These are phyloP conservation scores for Trametes sanguinea DNA, from an alignment of 768 basidiomycete species.

Conservation along the genomic window DNA sequence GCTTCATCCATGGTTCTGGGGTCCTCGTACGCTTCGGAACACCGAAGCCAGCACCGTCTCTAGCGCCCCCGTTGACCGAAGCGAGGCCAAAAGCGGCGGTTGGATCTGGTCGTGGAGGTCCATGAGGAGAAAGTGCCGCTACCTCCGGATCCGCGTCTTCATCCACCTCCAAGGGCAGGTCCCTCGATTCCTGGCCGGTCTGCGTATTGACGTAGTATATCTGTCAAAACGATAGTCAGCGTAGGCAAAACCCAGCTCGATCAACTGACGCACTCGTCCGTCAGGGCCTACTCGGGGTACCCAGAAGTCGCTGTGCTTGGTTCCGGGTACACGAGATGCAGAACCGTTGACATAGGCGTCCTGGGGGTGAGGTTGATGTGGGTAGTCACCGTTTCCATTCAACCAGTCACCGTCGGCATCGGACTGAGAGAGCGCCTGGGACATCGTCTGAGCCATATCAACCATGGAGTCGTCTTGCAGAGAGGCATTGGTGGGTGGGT, in stretches of 20 bases:
- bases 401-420: constrained; percentile 59
- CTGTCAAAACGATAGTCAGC: constrained; percentile 41
- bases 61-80: constrained; percentile 27
- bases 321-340: constrained; percentile 29
- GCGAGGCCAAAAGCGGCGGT: constrained; percentile 53
- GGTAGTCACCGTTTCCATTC: constrained; percentile 43
- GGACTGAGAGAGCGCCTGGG: constrained; percentile 37
- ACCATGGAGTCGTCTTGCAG: constrained; percentile 38
- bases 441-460: constrained; percentile 53
- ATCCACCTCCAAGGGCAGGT: constrained; percentile 77
- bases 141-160: constrained; percentile 68
- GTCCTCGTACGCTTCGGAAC: constrained; percentile 57
- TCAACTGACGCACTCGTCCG: constrained; percentile 65
- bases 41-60: constrained; percentile 55
- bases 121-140: constrained; percentile 57
- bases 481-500: constrained; percentile 23
- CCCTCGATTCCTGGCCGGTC: constrained; percentile 79
- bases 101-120: constrained; percentile 54
- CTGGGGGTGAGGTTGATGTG: constrained; percentile 26
- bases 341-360: constrained; percentile 13
- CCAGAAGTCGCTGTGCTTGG: constrained; percentile 81
- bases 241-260: not conserved
- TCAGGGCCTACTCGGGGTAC: constrained; percentile 81
- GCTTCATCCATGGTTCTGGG: constrained; percentile 82
- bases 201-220: constrained; percentile 95